Conservation (phyloP, 176 grass and related monocot species). For the Oryza officinalis region DNA sequence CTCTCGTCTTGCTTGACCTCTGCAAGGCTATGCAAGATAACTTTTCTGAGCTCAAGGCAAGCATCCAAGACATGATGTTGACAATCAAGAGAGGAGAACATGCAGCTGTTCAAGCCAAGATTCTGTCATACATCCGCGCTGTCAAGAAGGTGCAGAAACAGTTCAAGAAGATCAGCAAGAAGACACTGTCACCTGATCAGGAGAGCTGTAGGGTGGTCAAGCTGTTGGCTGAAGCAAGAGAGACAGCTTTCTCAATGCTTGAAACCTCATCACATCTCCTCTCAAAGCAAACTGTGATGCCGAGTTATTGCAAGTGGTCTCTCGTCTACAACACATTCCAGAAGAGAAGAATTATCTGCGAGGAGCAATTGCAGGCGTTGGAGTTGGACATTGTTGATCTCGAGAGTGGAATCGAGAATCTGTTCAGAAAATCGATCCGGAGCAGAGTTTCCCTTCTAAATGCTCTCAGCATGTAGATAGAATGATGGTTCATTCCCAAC, state of each 20-base stretch:
- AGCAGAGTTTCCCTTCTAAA: conserved; percentile 34
- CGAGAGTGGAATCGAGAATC: background rate
- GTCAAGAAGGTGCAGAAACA: conserved; percentile 33
- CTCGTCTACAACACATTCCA: conserved; percentile 20
- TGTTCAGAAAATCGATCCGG: conserved; percentile 24
- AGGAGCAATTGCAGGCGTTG: conserved; percentile 26
- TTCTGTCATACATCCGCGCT: background rate
- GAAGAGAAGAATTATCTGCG: background rate
- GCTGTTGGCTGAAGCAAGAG: conserved; percentile 23
- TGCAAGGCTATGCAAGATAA: conserved; percentile 7
- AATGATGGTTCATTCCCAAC: background rate
- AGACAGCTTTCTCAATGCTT: conserved; percentile 29
- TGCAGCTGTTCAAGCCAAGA: background rate
- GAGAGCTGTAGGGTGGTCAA: background rate
- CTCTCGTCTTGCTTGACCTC: conserved; percentile 29
- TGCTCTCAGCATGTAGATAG: conserved; percentile 14
- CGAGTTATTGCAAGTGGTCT: conserved; percentile 31
- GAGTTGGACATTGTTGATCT: conserved; percentile 27
- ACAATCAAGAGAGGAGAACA: conserved; percentile 17
- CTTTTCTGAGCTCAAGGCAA: conserved; percentile 22
- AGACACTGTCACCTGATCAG: background rate
- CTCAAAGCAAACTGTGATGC: background rate
- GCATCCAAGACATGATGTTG: conserved; percentile 10
- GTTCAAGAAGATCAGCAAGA: conserved; percentile 22
- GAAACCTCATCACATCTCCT: background rate